A percentile compares a stretch with the other conserved stretches of the same genome.
Evolutionary conservation across 225 moss, liverwort and hornwort genomes (phyloP).

Genomic region (Polytrichum formosum): DNA sequence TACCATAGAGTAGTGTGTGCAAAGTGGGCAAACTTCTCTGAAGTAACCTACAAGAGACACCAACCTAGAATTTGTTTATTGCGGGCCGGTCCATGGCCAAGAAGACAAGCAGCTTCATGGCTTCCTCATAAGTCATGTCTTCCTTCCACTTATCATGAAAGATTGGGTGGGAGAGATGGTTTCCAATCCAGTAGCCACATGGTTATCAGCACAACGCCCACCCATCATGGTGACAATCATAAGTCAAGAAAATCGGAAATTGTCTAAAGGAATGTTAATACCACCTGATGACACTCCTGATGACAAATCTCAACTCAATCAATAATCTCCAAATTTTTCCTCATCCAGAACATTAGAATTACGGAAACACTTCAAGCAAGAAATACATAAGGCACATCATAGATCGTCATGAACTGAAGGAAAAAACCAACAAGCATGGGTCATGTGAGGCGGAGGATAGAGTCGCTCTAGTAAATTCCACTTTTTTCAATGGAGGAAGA

Average conservation of each 20-base stretch:
- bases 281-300: too few species aligned
- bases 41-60: background rate
- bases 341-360: too few species aligned
- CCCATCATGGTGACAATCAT: conserved; percentile 78
- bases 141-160: conserved; percentile 88
- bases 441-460: too few species aligned
- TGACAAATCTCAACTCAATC: too few species aligned
- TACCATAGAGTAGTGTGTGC: too few species aligned
- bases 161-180: conserved; percentile 87
- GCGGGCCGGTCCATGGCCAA: conserved; percentile 86
- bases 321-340: too few species aligned
- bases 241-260: too few species aligned
- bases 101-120: conserved; percentile 73
- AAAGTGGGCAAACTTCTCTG: background rate
- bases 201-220: conserved; percentile 91
- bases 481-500: too few species aligned
- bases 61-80: conserved; percentile 93
- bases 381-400: background rate
- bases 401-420: background rate
- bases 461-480: too few species aligned
- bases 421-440: too few species aligned
- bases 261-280: too few species aligned
- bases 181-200: conserved; percentile 94
- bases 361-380: background rate
- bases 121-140: conserved; percentile 85